Conservation (phyloP, 208 protist species). For the Trypanosoma cruzi region DNA sequence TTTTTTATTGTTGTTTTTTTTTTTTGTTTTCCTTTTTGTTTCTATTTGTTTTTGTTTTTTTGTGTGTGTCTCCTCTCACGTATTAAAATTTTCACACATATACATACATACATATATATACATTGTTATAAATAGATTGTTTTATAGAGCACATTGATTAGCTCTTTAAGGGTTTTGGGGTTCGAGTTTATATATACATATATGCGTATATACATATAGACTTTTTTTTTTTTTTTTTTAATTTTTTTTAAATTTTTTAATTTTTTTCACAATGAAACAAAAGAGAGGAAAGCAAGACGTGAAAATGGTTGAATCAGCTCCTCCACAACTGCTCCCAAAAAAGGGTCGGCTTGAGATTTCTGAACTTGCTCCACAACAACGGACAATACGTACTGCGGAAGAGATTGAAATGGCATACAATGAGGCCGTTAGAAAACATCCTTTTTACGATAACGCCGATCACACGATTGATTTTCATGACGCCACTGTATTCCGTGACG, state of each 20-base stretch:
- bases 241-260: too few relatives aligned
- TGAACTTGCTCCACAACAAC: not conserved
- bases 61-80: too few relatives aligned
- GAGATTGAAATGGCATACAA: constrained; percentile 53
- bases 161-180: too few relatives aligned
- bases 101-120: constrained; percentile 3
- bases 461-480: constrained; percentile 67
- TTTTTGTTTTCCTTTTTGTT: constrained; percentile 8
- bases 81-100: too few relatives aligned
- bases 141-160: too few relatives aligned
- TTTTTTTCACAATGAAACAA: constrained; percentile 23
- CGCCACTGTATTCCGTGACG: constrained; percentile 64
- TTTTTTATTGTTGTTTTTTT: constrained; percentile 25
- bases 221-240: not conserved
- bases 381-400: constrained; percentile 14
- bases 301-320: not conserved
- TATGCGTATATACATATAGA: too few relatives aligned
- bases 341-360: constrained; percentile 7
- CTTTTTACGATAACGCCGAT: constrained; percentile 83
- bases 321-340: not conserved
- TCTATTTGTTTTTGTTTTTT: not conserved
- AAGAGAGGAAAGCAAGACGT: not conserved
- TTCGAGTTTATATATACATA: too few relatives aligned
- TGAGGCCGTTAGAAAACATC: constrained; percentile 77
- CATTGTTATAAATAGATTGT: too few relatives aligned